Percentiles rank a stretch among this genome's conserved stretches.
phyloP scores from a whole-genome alignment of 176 grass and related monocot species.

The Elymus sibiricus region DNA sequence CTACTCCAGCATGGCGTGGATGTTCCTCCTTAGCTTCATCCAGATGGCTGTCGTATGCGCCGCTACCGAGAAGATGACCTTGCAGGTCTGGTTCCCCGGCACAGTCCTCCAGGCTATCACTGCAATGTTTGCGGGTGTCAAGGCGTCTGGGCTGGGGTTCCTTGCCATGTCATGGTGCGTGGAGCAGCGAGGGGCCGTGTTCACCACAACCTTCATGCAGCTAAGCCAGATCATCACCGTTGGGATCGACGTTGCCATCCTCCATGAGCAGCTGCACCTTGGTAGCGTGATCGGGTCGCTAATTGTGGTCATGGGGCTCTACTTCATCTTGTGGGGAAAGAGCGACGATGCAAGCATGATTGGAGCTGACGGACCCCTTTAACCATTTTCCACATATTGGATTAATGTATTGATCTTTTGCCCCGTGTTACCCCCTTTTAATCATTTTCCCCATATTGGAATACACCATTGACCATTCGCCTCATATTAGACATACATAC shows the following conservation, averaged over 20 bases:
- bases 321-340: slow-evolving; percentile 78
- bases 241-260: slow-evolving; percentile 45
- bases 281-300: slow-evolving; percentile 48
- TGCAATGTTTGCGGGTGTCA: slow-evolving; percentile 47
- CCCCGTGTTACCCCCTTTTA: no score
- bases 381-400: no score
- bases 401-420: no score
- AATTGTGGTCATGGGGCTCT: no score
- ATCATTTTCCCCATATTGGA: no score
- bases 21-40: no score
- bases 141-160: slow-evolving; percentile 63
- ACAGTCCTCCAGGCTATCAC: slow-evolving; percentile 55
- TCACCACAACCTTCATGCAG: no score
- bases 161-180: slow-evolving; percentile 76
- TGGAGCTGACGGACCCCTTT: no score
- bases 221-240: slow-evolving; percentile 60
- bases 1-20: no score
- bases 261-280: slow-evolving; percentile 69
- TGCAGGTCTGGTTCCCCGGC: slow-evolving; percentile 43
- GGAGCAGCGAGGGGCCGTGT: no score
- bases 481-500: no score
- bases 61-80: slow-evolving; percentile 23
- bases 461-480: no score
- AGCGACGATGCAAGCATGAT: slow-evolving; percentile 31
- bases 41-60: slow-evolving; percentile 45